Base-by-base conservation (phyloP, 768 basidiomycete species). In the Boletus huronensis region DNA sequence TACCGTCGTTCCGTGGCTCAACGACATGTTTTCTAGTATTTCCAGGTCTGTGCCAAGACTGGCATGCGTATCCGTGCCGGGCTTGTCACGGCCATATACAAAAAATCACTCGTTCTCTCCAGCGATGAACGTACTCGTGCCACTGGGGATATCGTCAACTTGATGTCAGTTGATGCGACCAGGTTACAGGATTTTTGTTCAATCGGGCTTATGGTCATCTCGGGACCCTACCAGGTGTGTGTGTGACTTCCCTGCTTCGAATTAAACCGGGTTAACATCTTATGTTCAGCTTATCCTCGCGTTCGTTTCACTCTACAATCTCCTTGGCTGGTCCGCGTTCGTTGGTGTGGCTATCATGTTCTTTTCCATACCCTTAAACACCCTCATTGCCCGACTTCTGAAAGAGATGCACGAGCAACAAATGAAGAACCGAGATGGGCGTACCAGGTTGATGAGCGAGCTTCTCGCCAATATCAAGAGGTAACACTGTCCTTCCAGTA, bases 21-120 rank as follows among this genome's bases (percentile, higher is more conserved):
- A 17, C 7, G 8, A 2, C 6, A 5, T 23, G 3, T 14, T 3
- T 28, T 46, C n/a, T 55, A 90, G 85, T 93, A 93, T 70, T 94
- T 93, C 70, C 88, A 94, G 71, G 77, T 81, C 9, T 84, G 85
- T 40, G 88, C 81, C 65, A 83, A 87, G 64, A 88, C 87, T 13
- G 91, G 91, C 7, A 95, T 95, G 94, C 85, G 94, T n/a, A 82
- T 96, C 41, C 85, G 93, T 28, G 87, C 90, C 1, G 94, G 93
- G 0, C 79, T 98, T 26, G 83, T 97, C 13, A 84, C 85, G 2
- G 80, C 78, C 4, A 91, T 96, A 47, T 98, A 95, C 74, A 74
- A 83, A 47, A 96, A 98, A 68, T 80, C 92, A 0, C 77, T 98
- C 11, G 32, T 34, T 13, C 32, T 34, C 32, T 34, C 32, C 10